Evolutionary conservation across 148 eudicot species (phyloP), one percentile per base, ranked within the genome.

Genomic region (Heliamphora exappendiculata): DNA sequence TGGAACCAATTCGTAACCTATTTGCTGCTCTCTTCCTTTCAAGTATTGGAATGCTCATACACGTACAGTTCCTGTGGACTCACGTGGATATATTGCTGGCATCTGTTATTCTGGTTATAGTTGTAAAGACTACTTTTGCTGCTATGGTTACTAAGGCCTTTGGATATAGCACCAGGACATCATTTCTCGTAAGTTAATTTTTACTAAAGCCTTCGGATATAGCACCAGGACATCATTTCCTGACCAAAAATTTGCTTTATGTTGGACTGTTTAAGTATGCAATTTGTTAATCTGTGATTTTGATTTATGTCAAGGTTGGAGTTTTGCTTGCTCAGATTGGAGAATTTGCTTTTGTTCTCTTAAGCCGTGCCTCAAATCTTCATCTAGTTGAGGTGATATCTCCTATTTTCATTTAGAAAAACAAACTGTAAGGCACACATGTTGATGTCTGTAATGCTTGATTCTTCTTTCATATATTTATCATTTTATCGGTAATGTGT

Each of bases 11-110:
- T 63, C 98, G 98, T 53, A 96, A 96, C 79, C 81, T 96, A 69
- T 96, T 96, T 84, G 98, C 99, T 59, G 99, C 99, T 82, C 97
- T 96, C 66, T 96, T 96, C 84, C 94, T 96, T 69, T 91, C 99
- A 50, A 93, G 99, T 81, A 96, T 96, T 64, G 99, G 99, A 59
- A 91, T 96, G 99, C 97, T 96, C 67, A 93, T 96, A 76, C 90
- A 91, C 74, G 91, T 96, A 13, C 99, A 96, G 3, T 96, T 96
- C 86, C 89, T 96, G 37, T 96, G 99, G 99, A 80, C 81, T 75
- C 98, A 96, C 78, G 98, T 93, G 83, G 99, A 96, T 83, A 93
- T 96, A 85, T 88, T 96, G 87, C 89, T 96, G 50, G 98, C 98
- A 44, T 89, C 99, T 44, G 99, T 96, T 80, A 86, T 96, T 58